Evolutionary conservation across 2,329 filamentous ascomycete species (phyloP).

Genomic region (Alternaria sp.): DNA sequence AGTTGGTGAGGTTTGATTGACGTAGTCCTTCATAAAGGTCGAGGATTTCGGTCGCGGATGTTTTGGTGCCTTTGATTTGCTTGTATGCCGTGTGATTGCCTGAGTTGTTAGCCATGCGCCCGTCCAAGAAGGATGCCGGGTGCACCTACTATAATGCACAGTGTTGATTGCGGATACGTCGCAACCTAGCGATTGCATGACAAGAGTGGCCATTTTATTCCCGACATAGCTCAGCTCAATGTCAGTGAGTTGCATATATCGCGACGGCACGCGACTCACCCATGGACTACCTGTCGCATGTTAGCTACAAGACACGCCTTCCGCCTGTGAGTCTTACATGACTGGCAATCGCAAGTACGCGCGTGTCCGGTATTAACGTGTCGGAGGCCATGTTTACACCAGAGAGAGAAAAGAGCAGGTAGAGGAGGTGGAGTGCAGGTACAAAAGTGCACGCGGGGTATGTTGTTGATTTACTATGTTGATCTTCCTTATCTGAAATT

Average conservation of each 20-base stretch:
- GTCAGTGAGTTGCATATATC: slow-evolving; percentile 29
- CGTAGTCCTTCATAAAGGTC: slow-evolving; percentile 86
- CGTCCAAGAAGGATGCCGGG: not conserved
- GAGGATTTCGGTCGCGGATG: slow-evolving; percentile 81
- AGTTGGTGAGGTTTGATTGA: slow-evolving; percentile 84
- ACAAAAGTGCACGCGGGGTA: slow-evolving; percentile 7
- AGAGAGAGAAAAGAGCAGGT: slow-evolving; percentile 5
- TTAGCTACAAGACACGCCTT: slow-evolving; percentile 34
- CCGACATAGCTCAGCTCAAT: slow-evolving; percentile 80
- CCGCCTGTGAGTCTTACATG: slow-evolving; percentile 73
- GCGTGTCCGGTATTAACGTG: slow-evolving; percentile 65
- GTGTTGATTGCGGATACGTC: slow-evolving; percentile 96
- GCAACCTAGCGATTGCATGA: slow-evolving; percentile 91
- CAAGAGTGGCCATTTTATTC: slow-evolving; percentile 96
- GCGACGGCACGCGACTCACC: slow-evolving; percentile 62
- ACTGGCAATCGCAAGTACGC: slow-evolving; percentile 88
- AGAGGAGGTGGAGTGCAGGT: not conserved
- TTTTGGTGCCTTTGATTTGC: slow-evolving; percentile 85
- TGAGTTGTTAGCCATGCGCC: slow-evolving; percentile 50
- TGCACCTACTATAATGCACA: slow-evolving; percentile 87
- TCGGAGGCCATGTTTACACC: slow-evolving; percentile 45
- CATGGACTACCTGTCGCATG: slow-evolving; percentile 71
- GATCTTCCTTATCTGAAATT: slow-evolving; percentile 47
- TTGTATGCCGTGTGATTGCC: slow-evolving; percentile 95
- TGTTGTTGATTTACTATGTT: slow-evolving; percentile 36